phyloP scores from a whole-genome alignment of 768 basidiomycete genomes.

The Naganishia kalamii region DNA sequence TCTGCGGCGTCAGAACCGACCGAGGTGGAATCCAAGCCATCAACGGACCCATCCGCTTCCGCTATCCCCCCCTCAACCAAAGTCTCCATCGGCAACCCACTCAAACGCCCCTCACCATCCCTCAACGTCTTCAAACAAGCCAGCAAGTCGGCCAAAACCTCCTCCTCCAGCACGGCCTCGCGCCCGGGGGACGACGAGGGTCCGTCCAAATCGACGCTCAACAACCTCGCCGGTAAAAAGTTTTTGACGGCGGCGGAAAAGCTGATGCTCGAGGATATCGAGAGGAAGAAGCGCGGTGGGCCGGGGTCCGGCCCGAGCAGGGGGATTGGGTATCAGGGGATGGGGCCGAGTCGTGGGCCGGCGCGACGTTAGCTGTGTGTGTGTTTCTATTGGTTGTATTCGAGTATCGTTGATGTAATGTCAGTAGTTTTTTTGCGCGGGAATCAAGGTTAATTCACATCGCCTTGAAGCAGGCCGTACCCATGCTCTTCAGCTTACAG shows the following conservation, averaged over 20 bases:
- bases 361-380: background rate
- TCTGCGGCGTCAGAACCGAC: slow-evolving; percentile 38
- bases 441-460: too few relatives aligned
- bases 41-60: slow-evolving; percentile 52
- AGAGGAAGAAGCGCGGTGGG: slow-evolving; percentile 63
- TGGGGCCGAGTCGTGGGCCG: slow-evolving; percentile 28
- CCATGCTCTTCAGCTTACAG: too few relatives aligned
- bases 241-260: slow-evolving; percentile 75
- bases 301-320: slow-evolving; percentile 10
- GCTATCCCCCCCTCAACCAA: slow-evolving; percentile 10
- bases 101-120: slow-evolving; percentile 47
- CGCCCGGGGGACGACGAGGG: slow-evolving; percentile 4
- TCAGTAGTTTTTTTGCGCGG: too few relatives aligned
- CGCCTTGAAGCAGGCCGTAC: too few relatives aligned
- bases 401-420: too few relatives aligned
- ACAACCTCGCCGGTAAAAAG: slow-evolving; percentile 45
- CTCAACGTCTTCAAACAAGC: slow-evolving; percentile 55
- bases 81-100: slow-evolving; percentile 28
- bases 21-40: slow-evolving; percentile 44
- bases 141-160: slow-evolving; percentile 39
- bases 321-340: slow-evolving; percentile 31
- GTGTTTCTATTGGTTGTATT: background rate
- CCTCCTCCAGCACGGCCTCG: slow-evolving; percentile 41
- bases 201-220: background rate
- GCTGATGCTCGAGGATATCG: slow-evolving; percentile 83